Conservation (phyloP, 805 yeast species). For the Nakazawaea pomicola region DNA sequence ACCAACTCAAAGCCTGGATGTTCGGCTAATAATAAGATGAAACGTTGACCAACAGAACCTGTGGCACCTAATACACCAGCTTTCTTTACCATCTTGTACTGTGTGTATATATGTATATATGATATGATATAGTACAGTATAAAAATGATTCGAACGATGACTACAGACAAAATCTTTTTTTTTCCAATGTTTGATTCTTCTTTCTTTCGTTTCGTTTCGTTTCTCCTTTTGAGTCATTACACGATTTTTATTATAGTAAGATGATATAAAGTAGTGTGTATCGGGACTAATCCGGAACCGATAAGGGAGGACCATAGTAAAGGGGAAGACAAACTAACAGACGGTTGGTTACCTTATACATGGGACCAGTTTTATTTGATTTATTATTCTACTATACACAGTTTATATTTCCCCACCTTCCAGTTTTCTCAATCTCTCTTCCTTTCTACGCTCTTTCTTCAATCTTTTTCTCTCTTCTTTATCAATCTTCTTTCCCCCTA, state of each 20-base stretch:
- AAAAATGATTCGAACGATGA: not conserved
- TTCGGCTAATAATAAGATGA: constrained; percentile 73
- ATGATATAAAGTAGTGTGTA: no score
- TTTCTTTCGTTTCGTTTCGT: no score
- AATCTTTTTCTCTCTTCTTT: constrained; percentile 24
- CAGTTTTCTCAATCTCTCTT: constrained; percentile 18
- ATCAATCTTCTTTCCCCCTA: constrained; percentile 11
- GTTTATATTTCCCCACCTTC: constrained; percentile 5
- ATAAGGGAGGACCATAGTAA: no score
- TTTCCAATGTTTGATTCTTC: no score
- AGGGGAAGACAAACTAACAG: no score
- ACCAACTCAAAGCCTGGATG: constrained; percentile 88
- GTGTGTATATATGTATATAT: constrained; percentile 3
- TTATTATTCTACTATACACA: not conserved
- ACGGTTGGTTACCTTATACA: no score
- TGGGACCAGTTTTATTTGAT: no score
- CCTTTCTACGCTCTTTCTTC: constrained; percentile 21
- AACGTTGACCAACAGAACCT: constrained; percentile 96
- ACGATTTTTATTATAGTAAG: no score
- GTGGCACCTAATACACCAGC: constrained; percentile 97
- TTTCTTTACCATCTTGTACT: constrained; percentile 33
- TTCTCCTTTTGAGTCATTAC: no score
- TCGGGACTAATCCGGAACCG: no score
- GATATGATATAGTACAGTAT: not conserved
- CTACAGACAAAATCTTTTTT: no score